Evolutionary conservation across 352 stramenopile species (phyloP).

Genomic region (Globisporangium abappressorium): DNA sequence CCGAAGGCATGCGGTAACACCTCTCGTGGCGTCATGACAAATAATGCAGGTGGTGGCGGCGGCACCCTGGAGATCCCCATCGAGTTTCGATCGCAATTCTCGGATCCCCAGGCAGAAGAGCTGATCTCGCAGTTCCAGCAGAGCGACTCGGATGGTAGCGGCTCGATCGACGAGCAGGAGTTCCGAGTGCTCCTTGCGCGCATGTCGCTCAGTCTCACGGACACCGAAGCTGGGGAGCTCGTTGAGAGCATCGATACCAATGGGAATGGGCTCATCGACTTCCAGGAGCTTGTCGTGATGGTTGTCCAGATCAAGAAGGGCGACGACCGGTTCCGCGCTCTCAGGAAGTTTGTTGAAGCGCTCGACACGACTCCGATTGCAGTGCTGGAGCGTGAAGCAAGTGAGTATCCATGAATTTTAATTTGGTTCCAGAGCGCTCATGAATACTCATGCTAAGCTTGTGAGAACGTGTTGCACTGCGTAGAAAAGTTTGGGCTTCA

Average conservation of each 20-base stretch:
- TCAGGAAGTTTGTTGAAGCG: constrained; percentile 42
- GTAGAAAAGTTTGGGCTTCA: constrained; percentile 50
- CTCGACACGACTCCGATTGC: constrained; percentile 63
- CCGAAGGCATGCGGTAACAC: neutral
- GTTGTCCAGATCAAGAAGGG: constrained; percentile 54
- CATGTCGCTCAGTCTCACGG: constrained; percentile 45
- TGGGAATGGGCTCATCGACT: constrained; percentile 61
- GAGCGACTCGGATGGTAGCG: constrained; percentile 52
- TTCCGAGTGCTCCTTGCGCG: constrained; percentile 56
- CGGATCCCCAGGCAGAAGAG: constrained; percentile 49
- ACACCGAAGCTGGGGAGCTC: constrained; percentile 43
- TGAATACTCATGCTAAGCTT: neutral
- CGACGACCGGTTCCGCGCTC: constrained; percentile 39
- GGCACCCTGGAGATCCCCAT: constrained; percentile 32
- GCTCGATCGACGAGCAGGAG: constrained; percentile 59
- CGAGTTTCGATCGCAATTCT: constrained; percentile 43
- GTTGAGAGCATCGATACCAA: constrained; percentile 55
- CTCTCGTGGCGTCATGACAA: constrained; percentile 3
- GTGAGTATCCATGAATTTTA: constrained; percentile 7
- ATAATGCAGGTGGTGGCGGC: neutral
- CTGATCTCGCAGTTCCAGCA: constrained; percentile 58
- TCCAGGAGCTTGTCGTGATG: constrained; percentile 53
- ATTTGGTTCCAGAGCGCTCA: neutral
- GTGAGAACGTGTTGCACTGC: neutral
- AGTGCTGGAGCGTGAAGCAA: constrained; percentile 58